Percentiles rank a stretch among this genome's conserved stretches.
Evolutionary conservation across 768 basidiomycete species (phyloP).

Genomic region (Jaapia argillacea): DNA sequence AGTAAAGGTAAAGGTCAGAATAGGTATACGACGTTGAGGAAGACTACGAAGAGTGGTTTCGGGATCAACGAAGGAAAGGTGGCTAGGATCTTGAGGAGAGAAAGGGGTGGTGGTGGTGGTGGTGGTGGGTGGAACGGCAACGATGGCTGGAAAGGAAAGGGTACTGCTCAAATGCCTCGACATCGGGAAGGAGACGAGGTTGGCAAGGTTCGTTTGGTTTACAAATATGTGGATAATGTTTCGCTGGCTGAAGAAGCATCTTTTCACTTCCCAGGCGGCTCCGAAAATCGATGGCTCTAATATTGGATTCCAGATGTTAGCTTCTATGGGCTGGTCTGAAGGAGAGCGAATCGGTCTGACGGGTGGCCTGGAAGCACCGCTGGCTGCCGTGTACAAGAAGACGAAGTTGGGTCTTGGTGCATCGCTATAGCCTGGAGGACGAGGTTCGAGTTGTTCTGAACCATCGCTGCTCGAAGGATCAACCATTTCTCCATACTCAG

Average conservation of each 20-base stretch:
- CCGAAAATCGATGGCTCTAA: slow-evolving; percentile 76
- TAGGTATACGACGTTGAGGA: slow-evolving; percentile 70
- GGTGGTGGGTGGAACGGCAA: slow-evolving; percentile 19
- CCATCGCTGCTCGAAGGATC: no score
- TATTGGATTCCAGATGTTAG: slow-evolving; percentile 80
- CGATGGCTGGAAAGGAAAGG: slow-evolving; percentile 15
- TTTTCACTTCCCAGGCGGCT: slow-evolving; percentile 39
- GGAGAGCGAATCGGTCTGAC: slow-evolving; percentile 63
- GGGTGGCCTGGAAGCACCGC: slow-evolving; percentile 61
- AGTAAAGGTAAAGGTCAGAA: slow-evolving; percentile 62
- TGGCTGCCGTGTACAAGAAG: slow-evolving; percentile 79
- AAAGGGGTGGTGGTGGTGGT: slow-evolving; percentile 23
- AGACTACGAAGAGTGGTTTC: slow-evolving; percentile 51
- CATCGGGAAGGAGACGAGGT: slow-evolving; percentile 84
- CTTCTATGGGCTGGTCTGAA: slow-evolving; percentile 87
- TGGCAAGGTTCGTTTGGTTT: slow-evolving; percentile 56
- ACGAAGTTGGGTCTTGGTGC: slow-evolving; percentile 84
- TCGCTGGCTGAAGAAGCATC: neutral
- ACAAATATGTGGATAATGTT: neutral
- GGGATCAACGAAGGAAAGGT: slow-evolving; percentile 54
- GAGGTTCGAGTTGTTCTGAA: no score
- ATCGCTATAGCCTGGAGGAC: neutral
- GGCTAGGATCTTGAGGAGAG: slow-evolving; percentile 25
- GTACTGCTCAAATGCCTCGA: slow-evolving; percentile 23
- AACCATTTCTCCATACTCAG: no score